Evolutionary conservation across 2,329 filamentous ascomycete genomes (phyloP).

Genomic region (Bipolaris sorokiniana): DNA sequence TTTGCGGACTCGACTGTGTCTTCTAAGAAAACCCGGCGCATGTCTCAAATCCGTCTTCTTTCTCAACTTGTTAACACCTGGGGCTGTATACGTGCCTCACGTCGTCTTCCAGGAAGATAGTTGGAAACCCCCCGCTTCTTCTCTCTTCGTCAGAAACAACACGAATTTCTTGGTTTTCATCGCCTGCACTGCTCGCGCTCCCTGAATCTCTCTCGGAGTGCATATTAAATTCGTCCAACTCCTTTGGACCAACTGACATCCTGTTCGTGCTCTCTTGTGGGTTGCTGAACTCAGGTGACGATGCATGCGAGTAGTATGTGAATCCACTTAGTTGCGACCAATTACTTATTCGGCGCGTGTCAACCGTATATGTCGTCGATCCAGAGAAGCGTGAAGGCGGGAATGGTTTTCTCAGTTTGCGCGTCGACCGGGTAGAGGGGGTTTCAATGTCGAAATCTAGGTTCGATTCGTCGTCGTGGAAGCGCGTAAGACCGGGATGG

Average conservation of each 20-base stretch:
- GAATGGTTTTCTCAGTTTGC: conserved; percentile 22
- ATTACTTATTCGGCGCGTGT: conserved; percentile 26
- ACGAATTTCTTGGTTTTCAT: background rate
- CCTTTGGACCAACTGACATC: background rate
- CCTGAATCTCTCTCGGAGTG: background rate
- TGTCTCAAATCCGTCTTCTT: background rate
- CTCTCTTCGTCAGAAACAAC: background rate
- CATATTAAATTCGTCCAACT: conserved; percentile 3
- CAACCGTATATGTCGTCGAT: conserved; percentile 8
- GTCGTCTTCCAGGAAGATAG: conserved; percentile 2
- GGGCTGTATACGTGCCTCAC: background rate
- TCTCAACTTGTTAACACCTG: no score
- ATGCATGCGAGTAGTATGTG: conserved; percentile 20
- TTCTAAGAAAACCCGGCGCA: background rate
- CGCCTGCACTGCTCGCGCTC: background rate
- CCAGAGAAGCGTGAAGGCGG: conserved; percentile 13
- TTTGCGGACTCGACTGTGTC: background rate
- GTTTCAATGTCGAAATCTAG: conserved; percentile 38
- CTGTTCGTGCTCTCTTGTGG: conserved; percentile 1
- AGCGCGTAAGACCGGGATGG: conserved; percentile 16
- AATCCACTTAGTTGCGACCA: conserved; percentile 31
- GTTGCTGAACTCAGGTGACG: background rate
- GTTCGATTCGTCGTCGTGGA: conserved; percentile 33
- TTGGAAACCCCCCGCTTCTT: background rate
- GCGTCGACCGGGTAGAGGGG: conserved; percentile 11